Evolutionary conservation across 495 filamentous ascomycete species (phyloP).

Genomic region (Penicillium nucicola): DNA sequence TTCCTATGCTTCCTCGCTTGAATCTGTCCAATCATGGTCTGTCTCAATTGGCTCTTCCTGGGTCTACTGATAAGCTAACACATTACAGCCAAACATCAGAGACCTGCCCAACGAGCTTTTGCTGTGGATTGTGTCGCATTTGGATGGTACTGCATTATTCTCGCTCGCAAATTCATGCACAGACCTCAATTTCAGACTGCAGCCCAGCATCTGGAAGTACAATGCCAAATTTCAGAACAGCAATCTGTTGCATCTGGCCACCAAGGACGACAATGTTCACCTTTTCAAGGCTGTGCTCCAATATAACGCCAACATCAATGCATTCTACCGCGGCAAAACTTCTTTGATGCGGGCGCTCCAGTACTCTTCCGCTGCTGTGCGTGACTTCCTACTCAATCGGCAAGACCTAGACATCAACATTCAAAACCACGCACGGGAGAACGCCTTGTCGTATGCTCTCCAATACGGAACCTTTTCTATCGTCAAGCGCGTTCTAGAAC

Average conservation of each 20-base stretch:
- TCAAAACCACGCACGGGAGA: slow-evolving; percentile 2
- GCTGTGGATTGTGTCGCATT: slow-evolving; percentile 1
- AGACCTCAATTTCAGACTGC: neutral
- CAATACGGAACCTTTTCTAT: neutral
- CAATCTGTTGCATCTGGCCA: slow-evolving; percentile 8
- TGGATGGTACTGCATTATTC: neutral
- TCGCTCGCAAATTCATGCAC: neutral
- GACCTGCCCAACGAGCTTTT: neutral
- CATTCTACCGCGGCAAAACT: slow-evolving; percentile 7
- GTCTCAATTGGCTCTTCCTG: neutral
- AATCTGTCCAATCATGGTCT: neutral
- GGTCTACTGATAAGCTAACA: neutral
- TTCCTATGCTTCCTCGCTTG: neutral
- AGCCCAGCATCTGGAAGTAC: slow-evolving; percentile 1
- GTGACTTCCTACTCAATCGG: neutral
- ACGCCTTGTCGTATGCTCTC: slow-evolving; percentile 9
- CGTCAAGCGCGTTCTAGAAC: neutral
- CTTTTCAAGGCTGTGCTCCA: slow-evolving; percentile 3
- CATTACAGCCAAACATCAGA: neutral
- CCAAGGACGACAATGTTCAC: slow-evolving; percentile 2
- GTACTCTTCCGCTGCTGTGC: slow-evolving; percentile 1
- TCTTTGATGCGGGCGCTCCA: slow-evolving; percentile 6
- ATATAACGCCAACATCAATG: slow-evolving; percentile 6
- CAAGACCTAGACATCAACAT: slow-evolving; percentile 5
- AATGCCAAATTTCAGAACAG: slow-evolving; percentile 11